Base-by-base conservation (phyloP, 2,329 filamentous ascomycete species). In the Grosmannia serpens region DNA sequence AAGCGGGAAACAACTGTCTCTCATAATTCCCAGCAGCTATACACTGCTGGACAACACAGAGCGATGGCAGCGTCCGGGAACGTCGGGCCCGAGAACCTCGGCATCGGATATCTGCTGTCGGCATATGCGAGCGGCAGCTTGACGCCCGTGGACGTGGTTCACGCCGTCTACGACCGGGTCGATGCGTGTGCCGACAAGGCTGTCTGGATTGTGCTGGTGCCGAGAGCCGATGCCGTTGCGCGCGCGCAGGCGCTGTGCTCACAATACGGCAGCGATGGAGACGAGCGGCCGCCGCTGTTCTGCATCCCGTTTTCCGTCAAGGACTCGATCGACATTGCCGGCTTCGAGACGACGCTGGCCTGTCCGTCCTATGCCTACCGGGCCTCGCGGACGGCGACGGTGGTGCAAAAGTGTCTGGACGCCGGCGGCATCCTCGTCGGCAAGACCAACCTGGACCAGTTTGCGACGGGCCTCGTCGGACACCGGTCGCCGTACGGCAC, bases 381-480 rank as follows among this genome's bases (percentile, higher is more conserved):
- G 1, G 74, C 81, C 0, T 68, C 69, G n/a, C 65, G 68, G 8
- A 76, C 72, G 17, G 75, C 79, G 2, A 70, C 71, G 4, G 75
- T 77, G 2, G 75, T 80, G 24, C 10, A 6, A 2, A 3, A 81
- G 7, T 68, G 80, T 5, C 69, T 72, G 7, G 74, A 76, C n/a
- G 81, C 35, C 5, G 35, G 81, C 7, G 81, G 74, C 1, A 66
- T 84, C 4, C 77, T 79, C 59, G 72, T 84, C 50, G 82, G 81
- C 31, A 84, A 84, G 65, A 73, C 73, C 11, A 80, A 79, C 63
- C 73, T 85, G 54, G 82, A 85, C 64, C 81, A 85, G 66, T 72
- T 85, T 4, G 82, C 81, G 3, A 85, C 82, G 0, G 82, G 82
- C 0, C 72, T 33, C 20, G 46, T 51, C 29, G 55, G 55, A 29